These are phyloP conservation scores for Rosa persica DNA, from an alignment of 306 rosid species.

Conservation along the genomic window DNA sequence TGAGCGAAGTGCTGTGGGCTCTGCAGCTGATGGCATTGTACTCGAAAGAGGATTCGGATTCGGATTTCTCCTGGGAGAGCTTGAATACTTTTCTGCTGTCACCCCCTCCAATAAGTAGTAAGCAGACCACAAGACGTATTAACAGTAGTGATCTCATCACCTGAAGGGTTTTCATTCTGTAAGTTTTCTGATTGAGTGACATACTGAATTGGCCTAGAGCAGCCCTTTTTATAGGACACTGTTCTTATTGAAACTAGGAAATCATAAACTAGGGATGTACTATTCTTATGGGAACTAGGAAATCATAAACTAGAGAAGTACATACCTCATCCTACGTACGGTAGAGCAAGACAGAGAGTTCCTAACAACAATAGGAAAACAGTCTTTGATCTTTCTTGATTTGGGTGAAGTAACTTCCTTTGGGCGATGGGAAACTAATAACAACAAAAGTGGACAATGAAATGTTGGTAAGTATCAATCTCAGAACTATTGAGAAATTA, in stretches of 20 bases:
- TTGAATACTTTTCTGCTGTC: not conserved
- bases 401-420: not conserved
- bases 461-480: not conserved
- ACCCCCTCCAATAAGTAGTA: not conserved
- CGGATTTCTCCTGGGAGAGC: not conserved
- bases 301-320: not conserved
- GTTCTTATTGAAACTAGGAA: not conserved
- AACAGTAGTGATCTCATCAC: not conserved
- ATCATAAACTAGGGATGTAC: not conserved
- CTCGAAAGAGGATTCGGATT: not conserved
- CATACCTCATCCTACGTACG: not conserved
- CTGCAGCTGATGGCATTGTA: not conserved
- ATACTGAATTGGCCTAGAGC: not conserved
- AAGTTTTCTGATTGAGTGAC: not conserved
- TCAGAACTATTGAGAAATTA: too few species aligned
- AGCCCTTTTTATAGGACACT: not conserved
- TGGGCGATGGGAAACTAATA: not conserved
- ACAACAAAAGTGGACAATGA: not conserved
- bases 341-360: not conserved
- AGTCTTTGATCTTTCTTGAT: not conserved
- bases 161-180: not conserved
- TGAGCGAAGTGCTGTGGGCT: constrained; percentile 49
- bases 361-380: not conserved
- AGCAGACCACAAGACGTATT: not conserved
- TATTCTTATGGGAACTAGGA: not conserved